Conservation (phyloP, 2,329 filamentous ascomycete genomes). For the Fusarium sp. region DNA sequence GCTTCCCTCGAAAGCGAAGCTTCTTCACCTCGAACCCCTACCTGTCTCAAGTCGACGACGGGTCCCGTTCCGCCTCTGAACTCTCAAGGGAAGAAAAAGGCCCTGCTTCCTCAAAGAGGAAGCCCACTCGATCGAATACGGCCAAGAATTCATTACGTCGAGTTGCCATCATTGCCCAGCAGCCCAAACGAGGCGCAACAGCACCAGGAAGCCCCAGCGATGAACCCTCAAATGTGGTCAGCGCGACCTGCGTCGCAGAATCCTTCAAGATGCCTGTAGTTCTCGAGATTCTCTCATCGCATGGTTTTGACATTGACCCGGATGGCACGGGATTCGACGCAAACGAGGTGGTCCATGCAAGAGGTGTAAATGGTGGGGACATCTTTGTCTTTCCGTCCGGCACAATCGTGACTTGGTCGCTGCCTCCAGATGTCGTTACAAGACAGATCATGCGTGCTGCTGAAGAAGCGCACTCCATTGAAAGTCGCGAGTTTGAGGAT, state of each 20-base stretch:
- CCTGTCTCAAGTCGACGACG: conserved; percentile 53
- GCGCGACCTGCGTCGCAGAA: conserved; percentile 69
- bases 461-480: conserved; percentile 72
- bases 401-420: conserved; percentile 90
- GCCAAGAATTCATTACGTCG: conserved; percentile 80
- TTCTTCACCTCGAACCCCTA: conserved; percentile 74
- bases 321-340: conserved; percentile 68
- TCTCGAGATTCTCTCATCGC: conserved; percentile 62
- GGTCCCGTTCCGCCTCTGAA: conserved; percentile 35
- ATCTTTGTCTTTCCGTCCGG: conserved; percentile 96
- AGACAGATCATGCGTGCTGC: conserved; percentile 79
- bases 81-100: conserved; percentile 27
- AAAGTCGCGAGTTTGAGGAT: conserved; percentile 83
- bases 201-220: conserved; percentile 39
- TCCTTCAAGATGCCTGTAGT: conserved; percentile 71
- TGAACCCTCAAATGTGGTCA: conserved; percentile 57
- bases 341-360: conserved; percentile 69
- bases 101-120: conserved; percentile 51
- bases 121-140: conserved; percentile 54
- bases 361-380: conserved; percentile 74
- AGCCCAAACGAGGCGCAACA: conserved; percentile 49
- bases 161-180: conserved; percentile 86
- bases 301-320: conserved; percentile 69
- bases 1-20: conserved; percentile 62
- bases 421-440: conserved; percentile 79